Evolutionary conservation across 202 grass and related monocot species (phyloP).

Genomic region (Alloteropsis angusta): DNA sequence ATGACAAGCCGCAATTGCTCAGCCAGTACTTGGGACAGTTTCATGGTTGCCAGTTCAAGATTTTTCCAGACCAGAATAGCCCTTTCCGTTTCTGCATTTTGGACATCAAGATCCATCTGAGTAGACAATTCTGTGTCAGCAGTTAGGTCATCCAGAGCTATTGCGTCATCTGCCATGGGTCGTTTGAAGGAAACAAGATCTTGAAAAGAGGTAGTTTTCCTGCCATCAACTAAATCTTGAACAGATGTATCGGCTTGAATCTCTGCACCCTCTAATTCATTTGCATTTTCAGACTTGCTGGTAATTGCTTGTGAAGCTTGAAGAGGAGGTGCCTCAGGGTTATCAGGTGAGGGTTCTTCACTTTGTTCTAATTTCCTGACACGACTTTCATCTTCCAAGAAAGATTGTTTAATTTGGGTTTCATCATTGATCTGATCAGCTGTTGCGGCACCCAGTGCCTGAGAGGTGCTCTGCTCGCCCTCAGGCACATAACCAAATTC

Average conservation of each 20-base stretch:
- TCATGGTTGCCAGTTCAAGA: slow-evolving; percentile 51
- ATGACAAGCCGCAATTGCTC: slow-evolving; percentile 90
- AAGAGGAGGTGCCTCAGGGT: slow-evolving; percentile 39
- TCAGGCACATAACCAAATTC: slow-evolving; percentile 71
- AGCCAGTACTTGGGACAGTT: slow-evolving; percentile 81
- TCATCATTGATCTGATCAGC: slow-evolving; percentile 59
- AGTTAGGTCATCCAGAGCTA: slow-evolving; percentile 18
- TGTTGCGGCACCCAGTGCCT: slow-evolving; percentile 76
- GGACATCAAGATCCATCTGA: slow-evolving; percentile 42
- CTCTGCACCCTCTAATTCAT: slow-evolving; percentile 25
- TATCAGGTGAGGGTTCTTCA: slow-evolving; percentile 28
- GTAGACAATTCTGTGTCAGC: slow-evolving; percentile 24
- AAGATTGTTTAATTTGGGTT: slow-evolving; percentile 39
- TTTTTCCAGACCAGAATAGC: slow-evolving; percentile 70
- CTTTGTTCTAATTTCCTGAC: slow-evolving; percentile 35
- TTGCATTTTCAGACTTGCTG: slow-evolving; percentile 40
- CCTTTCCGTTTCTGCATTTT: slow-evolving; percentile 26
- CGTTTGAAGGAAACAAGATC: slow-evolving; percentile 63
- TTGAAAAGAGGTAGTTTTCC: slow-evolving; percentile 19
- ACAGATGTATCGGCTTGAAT: slow-evolving; percentile 30
- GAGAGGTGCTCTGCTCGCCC: slow-evolving; percentile 77
- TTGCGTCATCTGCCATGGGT: slow-evolving; percentile 39
- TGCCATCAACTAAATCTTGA: slow-evolving; percentile 33
- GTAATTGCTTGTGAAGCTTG: slow-evolving; percentile 46
- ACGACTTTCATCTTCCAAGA: slow-evolving; percentile 50